These are phyloP conservation scores for Candida piceae DNA, from an alignment of 805 yeast genomes.

Conservation along the genomic window DNA sequence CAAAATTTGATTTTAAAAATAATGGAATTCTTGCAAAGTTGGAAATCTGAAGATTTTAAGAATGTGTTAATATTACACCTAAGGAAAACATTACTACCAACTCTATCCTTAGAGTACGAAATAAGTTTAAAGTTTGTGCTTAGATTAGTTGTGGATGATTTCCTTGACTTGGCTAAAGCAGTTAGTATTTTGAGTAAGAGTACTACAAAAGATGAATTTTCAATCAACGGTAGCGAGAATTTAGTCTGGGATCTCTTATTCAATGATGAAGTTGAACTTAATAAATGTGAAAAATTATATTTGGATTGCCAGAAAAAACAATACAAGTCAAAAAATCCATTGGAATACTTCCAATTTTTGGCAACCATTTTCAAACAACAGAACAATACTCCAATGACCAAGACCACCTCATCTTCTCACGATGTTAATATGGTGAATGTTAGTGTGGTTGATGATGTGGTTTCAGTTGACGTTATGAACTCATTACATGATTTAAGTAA, in stretches of 20 bases:
- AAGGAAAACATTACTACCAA: constrained; percentile 24
- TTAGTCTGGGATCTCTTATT: constrained; percentile 25
- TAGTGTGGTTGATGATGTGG: constrained; percentile 22
- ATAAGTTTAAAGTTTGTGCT: constrained; percentile 32
- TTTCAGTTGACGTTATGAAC: constrained; percentile 21
- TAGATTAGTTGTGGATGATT: constrained; percentile 34
- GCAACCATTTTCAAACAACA: constrained; percentile 7
- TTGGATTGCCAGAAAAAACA: constrained; percentile 11
- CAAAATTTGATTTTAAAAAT: constrained; percentile 9
- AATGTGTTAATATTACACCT: constrained; percentile 21
- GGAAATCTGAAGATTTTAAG: constrained; percentile 33
- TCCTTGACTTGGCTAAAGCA: constrained; percentile 30
- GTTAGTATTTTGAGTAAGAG: constrained; percentile 27
- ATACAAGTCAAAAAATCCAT: constrained; percentile 12
- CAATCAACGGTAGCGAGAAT: constrained; percentile 11
- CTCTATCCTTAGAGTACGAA: constrained; percentile 31
- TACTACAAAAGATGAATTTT: constrained; percentile 14
- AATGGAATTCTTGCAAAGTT: constrained; percentile 29
- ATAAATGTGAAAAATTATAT: constrained; percentile 15
- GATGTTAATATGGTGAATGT: constrained; percentile 16
- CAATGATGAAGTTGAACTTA: constrained; percentile 9
- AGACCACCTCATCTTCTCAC: constrained; percentile 8
- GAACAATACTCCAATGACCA: constrained; percentile 4
- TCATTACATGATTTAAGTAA: constrained; percentile 21
- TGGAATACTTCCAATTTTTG: constrained; percentile 16